Base-by-base conservation (phyloP, 768 basidiomycete species). In the Rhizopogon sp. region DNA sequence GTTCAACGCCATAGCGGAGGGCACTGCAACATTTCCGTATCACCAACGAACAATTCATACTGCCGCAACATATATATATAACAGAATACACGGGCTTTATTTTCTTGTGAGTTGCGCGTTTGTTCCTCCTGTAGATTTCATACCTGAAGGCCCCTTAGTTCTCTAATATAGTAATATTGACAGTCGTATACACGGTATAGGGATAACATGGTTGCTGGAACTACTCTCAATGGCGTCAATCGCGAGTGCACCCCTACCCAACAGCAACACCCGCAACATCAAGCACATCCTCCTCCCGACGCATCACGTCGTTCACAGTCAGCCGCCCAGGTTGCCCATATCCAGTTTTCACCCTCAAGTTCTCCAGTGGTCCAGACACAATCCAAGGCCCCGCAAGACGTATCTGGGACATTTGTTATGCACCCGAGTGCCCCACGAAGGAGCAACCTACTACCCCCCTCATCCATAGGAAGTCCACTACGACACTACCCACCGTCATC, bases 401-500 rank as follows among this genome's bases (percentile, higher is more conserved):
- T 52, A 9, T 22, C n/a, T 14, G 39, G 43, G 6, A 22, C 17
- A n/a, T 20, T 22, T 3, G 7, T 42, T 9, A 37, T 17, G 25
- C 25, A 45, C 41, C 25, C 33, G 16, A 43, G 56, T 6, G 37
- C n/a, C 10, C 22, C 49, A 29, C 60, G 35, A 6, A 40, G 39
- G 16, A n/a, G 33, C n/a, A 56, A 39, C 20, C 22, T 35, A 22
- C 17, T 49, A 10, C 39, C 53, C 7, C 52, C 67, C 28, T 14
- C 59, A 41, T 60, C 63, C 58, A 54, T 70, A 66, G 54, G 70
- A 13, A 60, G 58, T 39, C 60, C 63, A 3, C 45, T 53, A 3
- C 56, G 60, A 20, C 54, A 61, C 40, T 62, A 60, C 17, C 53
- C 68, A 10, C 55, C 66, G 17, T 58, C 63, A 5, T 76, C 74